Evolutionary conservation across 768 basidiomycete genomes (phyloP).

Genomic region (Leccinellum albellum): DNA sequence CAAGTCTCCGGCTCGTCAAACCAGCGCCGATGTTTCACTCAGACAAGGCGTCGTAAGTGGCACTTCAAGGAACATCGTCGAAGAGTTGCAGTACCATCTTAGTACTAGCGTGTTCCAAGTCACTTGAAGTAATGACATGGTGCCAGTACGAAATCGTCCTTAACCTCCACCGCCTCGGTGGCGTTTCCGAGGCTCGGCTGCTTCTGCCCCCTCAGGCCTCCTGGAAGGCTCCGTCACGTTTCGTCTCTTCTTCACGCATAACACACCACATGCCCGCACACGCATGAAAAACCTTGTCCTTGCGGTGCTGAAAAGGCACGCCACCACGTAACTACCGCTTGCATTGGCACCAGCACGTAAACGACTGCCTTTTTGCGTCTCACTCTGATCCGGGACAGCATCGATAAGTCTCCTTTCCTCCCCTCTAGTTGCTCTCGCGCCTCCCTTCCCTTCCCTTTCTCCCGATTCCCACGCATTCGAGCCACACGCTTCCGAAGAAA

Average conservation of each 20-base stretch:
- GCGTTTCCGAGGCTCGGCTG: neutral
- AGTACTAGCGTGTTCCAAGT: neutral
- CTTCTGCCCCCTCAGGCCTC: neutral
- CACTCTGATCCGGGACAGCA: slow-evolving; percentile 15
- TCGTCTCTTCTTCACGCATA: slow-evolving; percentile 1
- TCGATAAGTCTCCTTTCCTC: neutral
- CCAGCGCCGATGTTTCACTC: neutral
- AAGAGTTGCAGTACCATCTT: neutral
- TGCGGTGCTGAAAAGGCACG: slow-evolving; percentile 28
- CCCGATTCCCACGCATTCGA: slow-evolving; percentile 18
- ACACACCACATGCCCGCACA: neutral
- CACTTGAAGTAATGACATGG: neutral
- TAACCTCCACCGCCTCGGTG: neutral
- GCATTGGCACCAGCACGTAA: neutral
- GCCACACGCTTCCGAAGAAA: slow-evolving; percentile 21
- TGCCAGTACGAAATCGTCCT: neutral
- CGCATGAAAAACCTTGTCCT: slow-evolving; percentile 27
- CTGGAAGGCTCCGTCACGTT: neutral
- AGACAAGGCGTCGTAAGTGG: neutral
- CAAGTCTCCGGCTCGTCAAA: neutral
- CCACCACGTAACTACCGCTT: slow-evolving; percentile 9
- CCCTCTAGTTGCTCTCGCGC: neutral
- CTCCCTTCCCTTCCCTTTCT: neutral
- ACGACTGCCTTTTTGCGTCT: slow-evolving; percentile 1
- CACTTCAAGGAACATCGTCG: neutral